A percentile compares a stretch with the other conserved stretches of the same genome.
Evolutionary conservation across 2,329 filamentous ascomycete species (phyloP).

Genomic region (Xylaria hypoxylon): DNA sequence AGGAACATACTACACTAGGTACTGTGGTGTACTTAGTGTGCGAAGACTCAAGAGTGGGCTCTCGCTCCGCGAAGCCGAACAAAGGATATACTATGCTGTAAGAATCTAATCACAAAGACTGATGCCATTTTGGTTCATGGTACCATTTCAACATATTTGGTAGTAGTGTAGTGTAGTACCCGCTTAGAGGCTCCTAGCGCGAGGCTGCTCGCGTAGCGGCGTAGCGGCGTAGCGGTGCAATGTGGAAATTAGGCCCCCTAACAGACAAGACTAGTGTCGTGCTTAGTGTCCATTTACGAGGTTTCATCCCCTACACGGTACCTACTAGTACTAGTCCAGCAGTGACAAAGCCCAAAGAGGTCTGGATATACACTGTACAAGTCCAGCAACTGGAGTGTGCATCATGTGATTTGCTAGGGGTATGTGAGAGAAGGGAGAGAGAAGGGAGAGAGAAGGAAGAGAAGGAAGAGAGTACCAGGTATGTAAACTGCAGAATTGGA

Average conservation of each 20-base stretch:
- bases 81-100: background rate
- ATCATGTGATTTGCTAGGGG: background rate
- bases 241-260: conserved; percentile 47
- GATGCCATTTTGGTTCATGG: conserved; percentile 36
- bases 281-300: conserved; percentile 29
- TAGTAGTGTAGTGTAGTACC: no score
- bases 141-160: conserved; percentile 6
- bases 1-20: no score
- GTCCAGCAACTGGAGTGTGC: no score
- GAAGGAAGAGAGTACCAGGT: conserved; percentile 13
- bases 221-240: conserved; percentile 41
- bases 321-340: no score
- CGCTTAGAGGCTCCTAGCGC: conserved; percentile 43
- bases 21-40: no score
- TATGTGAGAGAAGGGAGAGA: conserved; percentile 5
- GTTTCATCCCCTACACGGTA: background rate
- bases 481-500: conserved; percentile 5
- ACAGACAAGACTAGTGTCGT: conserved; percentile 16
- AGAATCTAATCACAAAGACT: conserved; percentile 10
- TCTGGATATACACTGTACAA: no score
- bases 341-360: no score
- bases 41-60: background rate
- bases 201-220: conserved; percentile 44
- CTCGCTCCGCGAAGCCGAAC: conserved; percentile 17
- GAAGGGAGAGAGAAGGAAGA: conserved; percentile 10